A percentile compares a stretch with the other conserved stretches of the same genome.
phyloP scores from a whole-genome alignment of 176 grass and related monocot species.

The Hyparrhenia diplandra region DNA sequence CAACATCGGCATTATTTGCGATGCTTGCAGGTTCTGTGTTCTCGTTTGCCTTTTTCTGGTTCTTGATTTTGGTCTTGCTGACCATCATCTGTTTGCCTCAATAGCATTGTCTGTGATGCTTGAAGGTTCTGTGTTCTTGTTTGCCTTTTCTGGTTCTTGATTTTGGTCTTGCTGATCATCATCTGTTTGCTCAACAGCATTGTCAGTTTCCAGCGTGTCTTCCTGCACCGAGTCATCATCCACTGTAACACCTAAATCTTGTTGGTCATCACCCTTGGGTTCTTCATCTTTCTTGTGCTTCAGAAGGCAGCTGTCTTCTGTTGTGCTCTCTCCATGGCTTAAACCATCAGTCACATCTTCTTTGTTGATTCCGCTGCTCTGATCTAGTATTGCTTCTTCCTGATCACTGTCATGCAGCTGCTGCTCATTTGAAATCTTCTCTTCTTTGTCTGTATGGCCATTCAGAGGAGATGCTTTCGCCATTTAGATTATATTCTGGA shows the following conservation, averaged over 20 bases:
- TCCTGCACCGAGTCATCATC: background rate
- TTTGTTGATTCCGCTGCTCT: slow-evolving; percentile 13
- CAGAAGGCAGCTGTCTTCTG: slow-evolving; percentile 27
- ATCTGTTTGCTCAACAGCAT: slow-evolving; percentile 15
- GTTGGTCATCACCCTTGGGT: slow-evolving; percentile 1
- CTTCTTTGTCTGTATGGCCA: slow-evolving; percentile 19
- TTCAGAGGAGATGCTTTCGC: slow-evolving; percentile 21
- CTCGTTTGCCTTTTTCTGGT: slow-evolving; percentile 19
- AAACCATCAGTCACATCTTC: slow-evolving; percentile 12
- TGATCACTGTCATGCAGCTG: slow-evolving; percentile 6
- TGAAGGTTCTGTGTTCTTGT: slow-evolving; percentile 5
- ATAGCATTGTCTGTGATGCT: slow-evolving; percentile 2
- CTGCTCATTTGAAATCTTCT: slow-evolving; percentile 1
- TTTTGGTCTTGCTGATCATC: slow-evolving; percentile 6
- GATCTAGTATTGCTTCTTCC: slow-evolving; percentile 11
- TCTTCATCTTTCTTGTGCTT: slow-evolving; percentile 23
- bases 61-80: slow-evolving; percentile 19
- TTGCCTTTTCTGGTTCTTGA: slow-evolving; percentile 27
- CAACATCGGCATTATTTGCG: background rate
- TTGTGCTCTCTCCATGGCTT: slow-evolving; percentile 23
- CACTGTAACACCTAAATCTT: slow-evolving; percentile 7
- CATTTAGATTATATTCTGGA: slow-evolving; percentile 32
- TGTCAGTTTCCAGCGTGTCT: slow-evolving; percentile 6
- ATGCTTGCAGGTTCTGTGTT: slow-evolving; percentile 8
- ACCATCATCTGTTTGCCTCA: slow-evolving; percentile 5